Conservation (phyloP, 805 yeast genomes). For the Saccharomycopsis javanensis region DNA sequence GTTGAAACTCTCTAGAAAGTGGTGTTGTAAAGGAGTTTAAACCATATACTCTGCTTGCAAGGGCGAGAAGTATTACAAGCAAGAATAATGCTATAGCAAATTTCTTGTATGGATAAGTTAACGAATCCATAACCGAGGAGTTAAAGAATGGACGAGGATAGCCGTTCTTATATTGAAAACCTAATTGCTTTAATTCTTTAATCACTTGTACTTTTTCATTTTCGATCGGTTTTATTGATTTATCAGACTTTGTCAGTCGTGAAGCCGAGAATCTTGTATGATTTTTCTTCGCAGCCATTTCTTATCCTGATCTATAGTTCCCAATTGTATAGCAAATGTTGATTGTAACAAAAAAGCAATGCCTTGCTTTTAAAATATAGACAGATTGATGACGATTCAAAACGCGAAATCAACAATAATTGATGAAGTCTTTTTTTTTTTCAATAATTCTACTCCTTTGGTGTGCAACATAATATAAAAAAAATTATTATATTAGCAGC, state of each 20-base stretch:
- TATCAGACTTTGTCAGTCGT: neutral
- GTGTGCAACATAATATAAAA: no score
- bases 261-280: neutral
- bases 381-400: no score
- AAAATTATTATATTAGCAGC: no score
- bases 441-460: no score
- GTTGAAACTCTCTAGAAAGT: conserved; percentile 40
- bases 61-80: neutral
- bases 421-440: no score
- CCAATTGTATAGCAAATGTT: neutral
- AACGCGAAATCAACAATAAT: no score
- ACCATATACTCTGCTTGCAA: conserved; percentile 27
- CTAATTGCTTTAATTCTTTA: neutral
- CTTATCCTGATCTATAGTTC: neutral
- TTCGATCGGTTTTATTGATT: neutral
- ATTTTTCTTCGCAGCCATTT: neutral
- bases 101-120: neutral
- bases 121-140: neutral
- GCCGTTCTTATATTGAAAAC: conserved; percentile 5
- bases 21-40: conserved; percentile 31
- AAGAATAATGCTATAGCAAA: neutral
- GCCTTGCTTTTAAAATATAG: no score
- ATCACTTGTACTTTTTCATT: neutral
- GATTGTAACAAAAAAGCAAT: no score
- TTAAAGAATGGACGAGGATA: conserved; percentile 10